Evolutionary conservation across 1,139 yeast genomes (phyloP), one percentile per base, ranked within the genome.

Genomic region (Taphrina sp.): DNA sequence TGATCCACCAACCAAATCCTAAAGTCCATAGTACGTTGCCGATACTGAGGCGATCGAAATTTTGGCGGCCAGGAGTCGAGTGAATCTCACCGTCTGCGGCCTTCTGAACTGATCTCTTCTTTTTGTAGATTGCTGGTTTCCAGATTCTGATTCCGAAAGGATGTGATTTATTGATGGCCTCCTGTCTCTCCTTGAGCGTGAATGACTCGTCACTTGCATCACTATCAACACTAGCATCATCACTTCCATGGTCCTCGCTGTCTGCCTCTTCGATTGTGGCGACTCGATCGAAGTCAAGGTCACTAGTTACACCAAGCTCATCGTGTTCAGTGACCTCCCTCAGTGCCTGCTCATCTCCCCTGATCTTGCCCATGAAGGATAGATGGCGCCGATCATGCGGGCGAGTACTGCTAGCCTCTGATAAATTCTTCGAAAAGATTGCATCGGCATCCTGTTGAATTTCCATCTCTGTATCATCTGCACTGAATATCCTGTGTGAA

Each of bases 101-200:
- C 33, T 83, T 76, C 62, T 95, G 95, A 34, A 92, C 97, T 1
- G 96, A 87, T 64, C 99, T 81, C 60, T 80, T 79, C 69, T 92
- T 92, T 67, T 94, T 92, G 70, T 92, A 92, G 59, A 92, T 76
- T 1, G 98, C 96, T 0, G 98, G 98, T 67, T 92, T 92, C 98
- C 98, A 92, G 64, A 92, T 87, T 69, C 95, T 85, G 54, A 92
- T 89, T 76, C 98, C 98, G 67, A 92, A 92, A 0, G 98, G 98
- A 72, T 94, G 98, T 1, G 97, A 89, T 56, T 87, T 83, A 66
- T 92, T 92, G 68, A 92, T 94, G 2, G 98, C 98, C 63, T 87
- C 89, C 70, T 92, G 98, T 62, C 97, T 81, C 64, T 90, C 96
- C 60, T 92, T 49, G 33, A 49, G 39, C 14, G 54, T 49, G 46